Evolutionary conservation across 2,329 filamentous ascomycete genomes (phyloP).

Genomic region (Beauveria asiatica): DNA sequence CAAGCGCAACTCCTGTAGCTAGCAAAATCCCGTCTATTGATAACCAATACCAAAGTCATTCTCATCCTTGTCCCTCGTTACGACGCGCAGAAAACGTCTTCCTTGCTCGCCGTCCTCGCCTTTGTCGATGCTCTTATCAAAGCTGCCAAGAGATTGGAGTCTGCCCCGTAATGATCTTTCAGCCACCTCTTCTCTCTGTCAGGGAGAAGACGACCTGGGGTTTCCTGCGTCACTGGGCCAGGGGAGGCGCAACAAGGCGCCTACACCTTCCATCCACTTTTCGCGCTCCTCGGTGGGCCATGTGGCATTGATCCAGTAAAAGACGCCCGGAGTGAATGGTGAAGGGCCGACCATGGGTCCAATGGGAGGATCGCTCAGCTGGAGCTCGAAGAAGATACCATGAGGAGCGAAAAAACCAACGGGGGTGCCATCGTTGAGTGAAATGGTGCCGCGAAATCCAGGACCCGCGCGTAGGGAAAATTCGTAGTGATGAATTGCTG

Average conservation of each 20-base stretch:
- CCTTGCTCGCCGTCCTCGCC: conserved; percentile 30
- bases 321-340: neutral
- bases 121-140: conserved; percentile 26
- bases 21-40: too few species aligned
- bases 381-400: neutral
- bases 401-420: neutral
- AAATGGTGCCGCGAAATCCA: neutral
- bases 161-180: conserved; percentile 24
- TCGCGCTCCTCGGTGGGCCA: neutral
- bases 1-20: too few species aligned
- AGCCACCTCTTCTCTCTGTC: conserved; percentile 26
- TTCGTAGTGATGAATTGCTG: too few species aligned
- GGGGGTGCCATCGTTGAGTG: neutral
- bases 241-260: too few species aligned
- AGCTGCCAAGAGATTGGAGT: conserved; percentile 23
- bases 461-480: too few species aligned
- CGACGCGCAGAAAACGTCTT: conserved; percentile 15
- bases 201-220: neutral
- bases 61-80: neutral
- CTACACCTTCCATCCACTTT: neutral
- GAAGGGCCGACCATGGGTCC: neutral
- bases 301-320: neutral
- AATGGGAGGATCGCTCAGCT: neutral
- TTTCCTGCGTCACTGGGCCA: too few species aligned
- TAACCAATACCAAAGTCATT: too few species aligned